These are phyloP conservation scores for Zygosaccharomyces gambellarensis DNA, from an alignment of 805 yeast genomes.

Conservation along the genomic window DNA sequence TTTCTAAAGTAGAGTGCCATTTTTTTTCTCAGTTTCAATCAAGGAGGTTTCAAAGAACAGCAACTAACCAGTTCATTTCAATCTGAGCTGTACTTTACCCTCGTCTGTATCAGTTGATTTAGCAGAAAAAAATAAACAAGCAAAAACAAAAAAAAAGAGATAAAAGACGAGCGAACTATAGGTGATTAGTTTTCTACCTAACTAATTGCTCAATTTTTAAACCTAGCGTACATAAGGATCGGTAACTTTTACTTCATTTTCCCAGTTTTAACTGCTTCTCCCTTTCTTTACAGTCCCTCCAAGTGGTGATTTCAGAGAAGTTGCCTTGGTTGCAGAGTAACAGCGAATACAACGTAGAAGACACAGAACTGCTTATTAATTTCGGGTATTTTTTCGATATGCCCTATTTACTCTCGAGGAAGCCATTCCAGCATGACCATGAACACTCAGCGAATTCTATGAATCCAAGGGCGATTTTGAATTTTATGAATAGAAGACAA, in stretches of 20 bases:
- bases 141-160: neutral
- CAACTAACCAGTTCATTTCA: neutral
- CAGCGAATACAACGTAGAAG: no score
- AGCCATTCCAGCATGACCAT: slow-evolving; percentile 25
- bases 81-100: neutral
- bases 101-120: neutral
- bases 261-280: no score
- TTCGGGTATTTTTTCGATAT: slow-evolving; percentile 7
- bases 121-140: neutral
- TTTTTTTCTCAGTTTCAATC: no score
- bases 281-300: no score
- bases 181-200: neutral
- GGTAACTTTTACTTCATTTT: neutral
- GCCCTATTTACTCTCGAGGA: slow-evolving; percentile 30
- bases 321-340: neutral
- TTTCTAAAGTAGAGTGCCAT: no score
- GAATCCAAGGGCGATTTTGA: slow-evolving; percentile 29
- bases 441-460: slow-evolving; percentile 13
- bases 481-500: slow-evolving; percentile 30
- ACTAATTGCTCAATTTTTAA: neutral
- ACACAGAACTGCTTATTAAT: neutral
- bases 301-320: no score
- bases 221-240: neutral
- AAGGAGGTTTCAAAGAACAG: no score
- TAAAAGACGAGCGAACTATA: neutral